A percentile compares a stretch with the other conserved stretches of the same genome.
Evolutionary conservation across 140 eudicot species (phyloP).

Genomic region (Anethum foeniculum): DNA sequence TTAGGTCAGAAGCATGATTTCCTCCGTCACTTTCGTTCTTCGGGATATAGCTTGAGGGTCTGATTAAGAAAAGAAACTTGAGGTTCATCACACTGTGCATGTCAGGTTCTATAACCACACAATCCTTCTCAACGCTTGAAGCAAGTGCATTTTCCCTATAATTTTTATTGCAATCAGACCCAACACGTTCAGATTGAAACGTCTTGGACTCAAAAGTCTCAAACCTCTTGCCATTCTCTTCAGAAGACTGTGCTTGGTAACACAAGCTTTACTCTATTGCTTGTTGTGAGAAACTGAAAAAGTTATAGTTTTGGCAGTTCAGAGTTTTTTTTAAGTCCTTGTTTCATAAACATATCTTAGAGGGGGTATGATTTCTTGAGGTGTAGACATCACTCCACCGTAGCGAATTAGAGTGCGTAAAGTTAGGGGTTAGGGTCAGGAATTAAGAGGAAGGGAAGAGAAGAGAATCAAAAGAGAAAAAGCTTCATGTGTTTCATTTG

Average conservation of each 20-base stretch:
- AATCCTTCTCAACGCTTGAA: not conserved
- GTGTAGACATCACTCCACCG: too few species aligned
- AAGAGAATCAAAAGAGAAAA: too few species aligned
- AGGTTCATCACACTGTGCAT: not conserved
- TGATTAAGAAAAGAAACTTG: not conserved
- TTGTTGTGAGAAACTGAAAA: too few species aligned
- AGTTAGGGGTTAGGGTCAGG: too few species aligned
- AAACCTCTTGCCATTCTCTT: not conserved
- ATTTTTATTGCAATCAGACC: slow-evolving; percentile 1
- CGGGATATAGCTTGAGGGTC: not conserved
- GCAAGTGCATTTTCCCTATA: not conserved
- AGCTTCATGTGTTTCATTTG: too few species aligned
- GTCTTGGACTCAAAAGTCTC: not conserved
- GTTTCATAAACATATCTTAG: too few species aligned
- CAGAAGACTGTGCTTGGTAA: not conserved
- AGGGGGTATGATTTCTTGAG: too few species aligned
- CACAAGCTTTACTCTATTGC: not conserved
- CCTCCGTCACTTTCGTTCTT: slow-evolving; percentile 4
- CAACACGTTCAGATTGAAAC: slow-evolving; percentile 4
- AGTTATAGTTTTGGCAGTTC: too few species aligned
- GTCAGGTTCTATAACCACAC: slow-evolving; percentile 4
- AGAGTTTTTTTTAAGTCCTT: too few species aligned
- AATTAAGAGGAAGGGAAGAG: too few species aligned
- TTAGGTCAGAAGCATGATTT: slow-evolving; percentile 9
- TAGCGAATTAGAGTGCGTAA: too few species aligned